Percentiles rank a stretch among this genome's conserved stretches.
Evolutionary conservation across 2,329 filamentous ascomycete species (phyloP).

Genomic region (Chalaropsis ovoidea): DNA sequence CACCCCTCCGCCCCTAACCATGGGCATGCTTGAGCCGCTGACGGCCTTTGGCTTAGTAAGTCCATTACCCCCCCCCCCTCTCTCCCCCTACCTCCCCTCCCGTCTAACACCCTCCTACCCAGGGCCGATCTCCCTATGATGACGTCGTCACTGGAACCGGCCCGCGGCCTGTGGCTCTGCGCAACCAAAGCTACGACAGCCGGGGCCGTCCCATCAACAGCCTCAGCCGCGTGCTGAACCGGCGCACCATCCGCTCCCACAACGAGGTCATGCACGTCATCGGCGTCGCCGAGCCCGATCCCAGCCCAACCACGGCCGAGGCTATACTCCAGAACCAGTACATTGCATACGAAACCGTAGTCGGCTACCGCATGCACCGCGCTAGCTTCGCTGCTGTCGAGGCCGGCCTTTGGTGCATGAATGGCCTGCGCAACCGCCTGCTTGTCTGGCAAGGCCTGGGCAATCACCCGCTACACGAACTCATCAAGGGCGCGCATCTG

Average conservation of each 20-base stretch:
- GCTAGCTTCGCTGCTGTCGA: slow-evolving; percentile 34
- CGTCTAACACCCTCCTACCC: slow-evolving; percentile 15
- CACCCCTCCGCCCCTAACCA: slow-evolving; percentile 29
- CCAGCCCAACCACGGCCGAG: slow-evolving; percentile 34
- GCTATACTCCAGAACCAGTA: slow-evolving; percentile 36
- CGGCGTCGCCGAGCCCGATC: slow-evolving; percentile 51
- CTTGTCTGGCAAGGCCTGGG: slow-evolving; percentile 39
- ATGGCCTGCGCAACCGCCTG: slow-evolving; percentile 46
- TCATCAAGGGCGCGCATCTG: slow-evolving; percentile 31
- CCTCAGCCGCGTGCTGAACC: slow-evolving; percentile 45
- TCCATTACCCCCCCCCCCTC: not conserved
- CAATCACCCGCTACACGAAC: slow-evolving; percentile 39
- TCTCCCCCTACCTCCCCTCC: not conserved
- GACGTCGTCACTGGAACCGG: slow-evolving; percentile 45
- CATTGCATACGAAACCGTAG: slow-evolving; percentile 38
- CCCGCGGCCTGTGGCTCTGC: slow-evolving; percentile 35
- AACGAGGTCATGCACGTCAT: slow-evolving; percentile 56
- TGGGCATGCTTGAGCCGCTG: slow-evolving; percentile 47
- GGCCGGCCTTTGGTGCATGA: slow-evolving; percentile 43
- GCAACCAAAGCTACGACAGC: slow-evolving; percentile 44
- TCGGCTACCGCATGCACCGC: slow-evolving; percentile 36
- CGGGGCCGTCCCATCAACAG: slow-evolving; percentile 48
- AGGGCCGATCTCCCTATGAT: slow-evolving; percentile 53
- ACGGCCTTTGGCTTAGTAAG: slow-evolving; percentile 48
- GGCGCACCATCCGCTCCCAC: slow-evolving; percentile 49